Evolutionary conservation across 2,329 filamentous ascomycete species (phyloP).

Genomic region (Sarocladium oryzae): DNA sequence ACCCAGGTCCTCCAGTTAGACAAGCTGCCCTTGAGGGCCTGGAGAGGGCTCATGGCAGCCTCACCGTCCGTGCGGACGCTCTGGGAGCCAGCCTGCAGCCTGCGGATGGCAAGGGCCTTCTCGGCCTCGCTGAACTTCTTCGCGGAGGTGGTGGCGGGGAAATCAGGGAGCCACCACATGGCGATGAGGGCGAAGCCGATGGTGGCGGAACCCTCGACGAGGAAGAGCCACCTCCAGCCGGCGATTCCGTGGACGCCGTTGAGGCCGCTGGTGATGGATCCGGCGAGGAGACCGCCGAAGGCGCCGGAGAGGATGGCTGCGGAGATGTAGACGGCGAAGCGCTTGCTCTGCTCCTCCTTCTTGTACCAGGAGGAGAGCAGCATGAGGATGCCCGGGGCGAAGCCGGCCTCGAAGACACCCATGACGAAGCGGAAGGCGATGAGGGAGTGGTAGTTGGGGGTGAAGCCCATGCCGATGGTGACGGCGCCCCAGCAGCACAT

Average conservation of each 20-base stretch:
- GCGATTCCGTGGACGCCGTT: conserved; percentile 41
- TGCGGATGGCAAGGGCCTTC: conserved; percentile 51
- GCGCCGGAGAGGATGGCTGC: conserved; percentile 63
- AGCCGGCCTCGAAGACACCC: conserved; percentile 52
- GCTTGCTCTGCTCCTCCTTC: conserved; percentile 23
- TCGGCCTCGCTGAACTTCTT: conserved; percentile 52
- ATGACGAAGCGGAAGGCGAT: conserved; percentile 37
- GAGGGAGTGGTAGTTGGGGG: conserved; percentile 20
- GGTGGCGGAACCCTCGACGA: conserved; percentile 55
- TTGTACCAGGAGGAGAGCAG: conserved; percentile 64
- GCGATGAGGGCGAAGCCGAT: conserved; percentile 52
- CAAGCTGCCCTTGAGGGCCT: conserved; percentile 12
- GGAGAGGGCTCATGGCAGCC: conserved; percentile 36
- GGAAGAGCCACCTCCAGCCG: conserved; percentile 45
- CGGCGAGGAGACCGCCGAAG: conserved; percentile 56
- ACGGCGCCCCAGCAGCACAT: conserved; percentile 44
- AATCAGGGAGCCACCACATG: conserved; percentile 63
- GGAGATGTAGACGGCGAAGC: conserved; percentile 61
- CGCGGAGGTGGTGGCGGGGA: conserved; percentile 52
- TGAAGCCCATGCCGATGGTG: conserved; percentile 23
- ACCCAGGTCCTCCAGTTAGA: conserved; percentile 13
- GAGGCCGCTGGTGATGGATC: conserved; percentile 50
- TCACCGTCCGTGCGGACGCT: conserved; percentile 55
- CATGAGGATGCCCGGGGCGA: conserved; percentile 52
- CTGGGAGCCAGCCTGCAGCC: conserved; percentile 57